Evolutionary conservation across 495 filamentous ascomycete species (phyloP).

Genomic region (Penicillium argentinense): DNA sequence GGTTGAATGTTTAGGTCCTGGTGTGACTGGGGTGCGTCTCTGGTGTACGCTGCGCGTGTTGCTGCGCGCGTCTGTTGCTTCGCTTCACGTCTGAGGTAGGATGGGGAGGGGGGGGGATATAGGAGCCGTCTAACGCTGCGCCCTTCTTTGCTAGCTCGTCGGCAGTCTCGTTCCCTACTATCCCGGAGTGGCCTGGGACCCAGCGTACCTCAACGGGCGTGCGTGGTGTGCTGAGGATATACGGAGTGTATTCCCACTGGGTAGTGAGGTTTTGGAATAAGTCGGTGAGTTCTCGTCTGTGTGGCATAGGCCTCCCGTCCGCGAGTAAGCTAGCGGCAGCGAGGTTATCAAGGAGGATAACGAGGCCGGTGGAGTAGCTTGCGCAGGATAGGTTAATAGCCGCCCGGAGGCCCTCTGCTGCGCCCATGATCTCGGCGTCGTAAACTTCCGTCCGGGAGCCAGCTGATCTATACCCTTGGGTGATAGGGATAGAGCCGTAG

Average conservation of each 20-base stretch:
- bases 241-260: background rate
- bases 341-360: background rate
- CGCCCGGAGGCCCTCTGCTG: background rate
- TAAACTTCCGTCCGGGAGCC: constrained; percentile 1
- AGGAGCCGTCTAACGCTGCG: constrained; percentile 1
- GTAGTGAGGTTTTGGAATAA: background rate
- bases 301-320: background rate
- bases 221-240: constrained; percentile 1
- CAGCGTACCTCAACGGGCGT: background rate
- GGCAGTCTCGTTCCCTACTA: constrained; percentile 1
- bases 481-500: constrained; percentile 2
- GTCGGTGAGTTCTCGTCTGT: background rate
- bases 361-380: background rate
- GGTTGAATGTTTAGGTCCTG: constrained; percentile 1
- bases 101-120: background rate
- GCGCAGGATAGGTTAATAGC: constrained; percentile 1
- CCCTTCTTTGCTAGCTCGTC: constrained; percentile 1
- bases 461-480: background rate
- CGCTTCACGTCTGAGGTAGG: background rate
- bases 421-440: constrained; percentile 1
- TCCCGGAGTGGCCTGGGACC: constrained; percentile 1
- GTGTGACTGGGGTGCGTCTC: constrained; percentile 1
- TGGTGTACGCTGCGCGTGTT: background rate
- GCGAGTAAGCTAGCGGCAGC: background rate
- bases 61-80: background rate